Conservation (phyloP, 2,329 filamentous ascomycete species). For the Nemania sp. region DNA sequence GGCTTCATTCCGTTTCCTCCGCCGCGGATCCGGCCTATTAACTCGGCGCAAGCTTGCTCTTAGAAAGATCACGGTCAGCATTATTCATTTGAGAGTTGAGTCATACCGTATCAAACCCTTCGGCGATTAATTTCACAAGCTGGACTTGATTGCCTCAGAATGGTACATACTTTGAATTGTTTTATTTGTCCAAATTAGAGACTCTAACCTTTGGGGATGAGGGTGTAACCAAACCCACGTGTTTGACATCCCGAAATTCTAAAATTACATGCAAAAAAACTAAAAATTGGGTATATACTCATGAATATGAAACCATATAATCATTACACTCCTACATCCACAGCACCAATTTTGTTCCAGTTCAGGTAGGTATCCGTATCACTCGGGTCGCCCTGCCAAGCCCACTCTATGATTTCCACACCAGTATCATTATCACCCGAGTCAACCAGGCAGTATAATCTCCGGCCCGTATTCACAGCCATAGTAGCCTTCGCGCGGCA, state of each 20-base stretch:
- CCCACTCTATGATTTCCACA: constrained; percentile 46
- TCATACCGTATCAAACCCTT: too few species aligned
- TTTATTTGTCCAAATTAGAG: too few species aligned
- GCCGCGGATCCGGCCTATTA: too few species aligned
- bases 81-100: too few species aligned
- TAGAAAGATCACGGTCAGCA: too few species aligned
- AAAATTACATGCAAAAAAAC: neutral
- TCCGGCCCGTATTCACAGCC: constrained; percentile 28
- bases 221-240: too few species aligned
- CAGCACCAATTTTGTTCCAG: constrained; percentile 31
- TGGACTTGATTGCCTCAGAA: too few species aligned
- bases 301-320: constrained; percentile 6
- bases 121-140: too few species aligned
- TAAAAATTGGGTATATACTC: neutral
- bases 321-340: constrained; percentile 20
- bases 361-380: constrained; percentile 36
- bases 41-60: too few species aligned
- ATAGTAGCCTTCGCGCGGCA: constrained; percentile 29
- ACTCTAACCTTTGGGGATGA: neutral
- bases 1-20: too few species aligned
- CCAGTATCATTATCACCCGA: constrained; percentile 17
- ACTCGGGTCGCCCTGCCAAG: constrained; percentile 47
- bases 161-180: too few species aligned
- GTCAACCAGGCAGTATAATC: constrained; percentile 35
- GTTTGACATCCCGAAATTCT: neutral